These are phyloP conservation scores for Novakomyces olei DNA, from an alignment of 805 yeast species.

Conservation along the genomic window DNA sequence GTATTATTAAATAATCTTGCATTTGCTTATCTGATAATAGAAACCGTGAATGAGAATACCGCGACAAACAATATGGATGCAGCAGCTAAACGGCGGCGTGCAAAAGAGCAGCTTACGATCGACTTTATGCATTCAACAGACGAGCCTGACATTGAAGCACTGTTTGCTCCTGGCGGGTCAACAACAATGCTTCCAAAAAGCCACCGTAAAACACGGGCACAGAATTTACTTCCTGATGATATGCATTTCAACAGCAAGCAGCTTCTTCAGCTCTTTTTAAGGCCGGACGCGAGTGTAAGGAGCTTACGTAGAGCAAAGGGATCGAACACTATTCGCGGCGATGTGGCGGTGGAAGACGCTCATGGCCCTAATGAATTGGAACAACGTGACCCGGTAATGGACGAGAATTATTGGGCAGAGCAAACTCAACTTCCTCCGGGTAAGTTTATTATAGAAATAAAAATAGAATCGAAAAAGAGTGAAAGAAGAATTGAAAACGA, in stretches of 20 bases:
- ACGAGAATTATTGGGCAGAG: slow-evolving; percentile 57
- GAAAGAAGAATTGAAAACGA: no score
- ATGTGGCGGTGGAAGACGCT: background rate
- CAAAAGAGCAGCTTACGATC: slow-evolving; percentile 19
- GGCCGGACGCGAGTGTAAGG: slow-evolving; percentile 23
- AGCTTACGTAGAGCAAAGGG: slow-evolving; percentile 1
- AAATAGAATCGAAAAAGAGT: no score
- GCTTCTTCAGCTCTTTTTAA: slow-evolving; percentile 43
- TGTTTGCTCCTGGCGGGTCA: slow-evolving; percentile 23
- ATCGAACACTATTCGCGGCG: background rate
- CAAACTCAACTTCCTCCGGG: no score
- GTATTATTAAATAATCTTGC: background rate
- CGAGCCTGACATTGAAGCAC: slow-evolving; percentile 18
- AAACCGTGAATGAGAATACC: slow-evolving; percentile 2
- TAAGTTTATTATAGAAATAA: no score
- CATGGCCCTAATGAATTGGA: slow-evolving; percentile 4
- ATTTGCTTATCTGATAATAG: background rate
- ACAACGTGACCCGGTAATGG: slow-evolving; percentile 24
- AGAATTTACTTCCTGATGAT: slow-evolving; percentile 48
- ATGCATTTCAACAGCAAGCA: slow-evolving; percentile 45
- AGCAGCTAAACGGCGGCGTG: slow-evolving; percentile 4
- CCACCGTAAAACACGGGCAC: slow-evolving; percentile 20
- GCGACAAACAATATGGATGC: slow-evolving; percentile 2
- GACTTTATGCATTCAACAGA: slow-evolving; percentile 30
- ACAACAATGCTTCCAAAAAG: slow-evolving; percentile 20